Base-by-base conservation (phyloP, 23 red algal genomes). In the Chondrus crispus region DNA sequence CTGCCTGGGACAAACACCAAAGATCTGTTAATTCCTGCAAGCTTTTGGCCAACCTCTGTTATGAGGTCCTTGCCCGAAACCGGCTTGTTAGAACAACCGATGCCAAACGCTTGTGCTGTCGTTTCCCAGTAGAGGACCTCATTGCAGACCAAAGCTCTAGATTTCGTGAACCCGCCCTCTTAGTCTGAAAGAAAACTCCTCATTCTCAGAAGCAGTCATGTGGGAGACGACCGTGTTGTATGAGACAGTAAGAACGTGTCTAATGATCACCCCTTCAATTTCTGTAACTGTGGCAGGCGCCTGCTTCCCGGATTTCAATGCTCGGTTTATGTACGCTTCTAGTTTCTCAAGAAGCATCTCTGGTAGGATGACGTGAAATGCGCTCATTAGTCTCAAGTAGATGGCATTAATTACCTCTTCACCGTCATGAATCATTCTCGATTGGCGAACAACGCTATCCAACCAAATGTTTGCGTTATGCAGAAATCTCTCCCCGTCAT, bases 311-410 rank as follows among this genome's bases (percentile, higher is more conserved):
- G 12, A 1, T 48, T 24, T 8, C 5, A 81, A 22, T 52, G 44
- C 44, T 20, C 75, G 20, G 46, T 81, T 81, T 5, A 81, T 46
- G 0, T 81, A 54, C 11, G 14, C 20, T 5, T 22, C 24, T 43
- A 81, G 75, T 32, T 81, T 51, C 28, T 52, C 75, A 8, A 81
- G 75, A 48, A 81, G n/a, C 19, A 24, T 47, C 16, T 40, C 20
- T 52, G 75, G 75, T 1, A 81, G 19, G 32, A 81, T 51, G 18
- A 81, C 75, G 53, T 81, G n/a, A n/a, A n/a, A n/a, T n/a, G n/a
- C n/a, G n/a, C n/a, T n/a, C n/a, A n/a, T n/a, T n/a, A n/a, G n/a
- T n/a, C n/a, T n/a, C n/a, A n/a, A n/a, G n/a, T n/a, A n/a, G n/a
- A n/a, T n/a, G n/a, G n/a, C n/a, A n/a, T n/a, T n/a, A n/a, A n/a